phyloP scores from a whole-genome alignment of 352 stramenopile species.

The Phytopythium ostracodes region DNA sequence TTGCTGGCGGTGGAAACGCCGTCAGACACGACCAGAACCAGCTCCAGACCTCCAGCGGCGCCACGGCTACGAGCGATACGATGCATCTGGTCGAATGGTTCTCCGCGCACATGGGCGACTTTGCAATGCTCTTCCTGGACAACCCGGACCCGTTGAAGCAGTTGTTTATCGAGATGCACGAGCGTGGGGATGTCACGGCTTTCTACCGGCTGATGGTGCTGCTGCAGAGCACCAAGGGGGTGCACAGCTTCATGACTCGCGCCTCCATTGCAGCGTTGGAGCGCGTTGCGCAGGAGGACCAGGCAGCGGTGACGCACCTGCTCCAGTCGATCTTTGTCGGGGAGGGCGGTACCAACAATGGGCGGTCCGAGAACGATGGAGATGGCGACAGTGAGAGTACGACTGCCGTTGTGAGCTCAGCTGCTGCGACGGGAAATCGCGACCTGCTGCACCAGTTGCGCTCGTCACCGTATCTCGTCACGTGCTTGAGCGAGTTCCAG shows the following conservation, averaged over 20 bases:
- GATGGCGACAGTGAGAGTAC: background rate
- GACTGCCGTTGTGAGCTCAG: background rate
- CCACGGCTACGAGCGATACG: background rate
- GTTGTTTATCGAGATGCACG: conserved; percentile 64
- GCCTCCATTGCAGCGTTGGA: conserved; percentile 49
- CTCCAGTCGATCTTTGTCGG: conserved; percentile 52
- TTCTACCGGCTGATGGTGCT: conserved; percentile 70
- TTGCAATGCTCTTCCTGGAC: conserved; percentile 47
- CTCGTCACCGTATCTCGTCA: conserved; percentile 46
- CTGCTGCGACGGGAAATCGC: conserved; percentile 18
- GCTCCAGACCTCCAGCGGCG: background rate
- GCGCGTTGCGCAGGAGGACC: conserved; percentile 55
- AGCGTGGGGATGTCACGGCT: conserved; percentile 32
- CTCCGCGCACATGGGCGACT: conserved; percentile 40
- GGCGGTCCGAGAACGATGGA: no score
- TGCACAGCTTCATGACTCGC: conserved; percentile 56
- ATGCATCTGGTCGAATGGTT: conserved; percentile 59
- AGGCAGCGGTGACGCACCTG: conserved; percentile 36
- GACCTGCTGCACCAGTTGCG: conserved; percentile 55
- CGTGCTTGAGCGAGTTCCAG: conserved; percentile 61
- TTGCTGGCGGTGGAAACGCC: background rate
- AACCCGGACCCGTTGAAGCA: conserved; percentile 52
- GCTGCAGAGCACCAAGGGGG: conserved; percentile 47
- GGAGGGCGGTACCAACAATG: background rate
- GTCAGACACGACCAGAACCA: background rate